A percentile compares a stretch with the other conserved stretches of the same genome.
Evolutionary conservation across 2,329 filamentous ascomycete species (phyloP).

Genomic region (Zelopaecilomyces penicillatus): DNA sequence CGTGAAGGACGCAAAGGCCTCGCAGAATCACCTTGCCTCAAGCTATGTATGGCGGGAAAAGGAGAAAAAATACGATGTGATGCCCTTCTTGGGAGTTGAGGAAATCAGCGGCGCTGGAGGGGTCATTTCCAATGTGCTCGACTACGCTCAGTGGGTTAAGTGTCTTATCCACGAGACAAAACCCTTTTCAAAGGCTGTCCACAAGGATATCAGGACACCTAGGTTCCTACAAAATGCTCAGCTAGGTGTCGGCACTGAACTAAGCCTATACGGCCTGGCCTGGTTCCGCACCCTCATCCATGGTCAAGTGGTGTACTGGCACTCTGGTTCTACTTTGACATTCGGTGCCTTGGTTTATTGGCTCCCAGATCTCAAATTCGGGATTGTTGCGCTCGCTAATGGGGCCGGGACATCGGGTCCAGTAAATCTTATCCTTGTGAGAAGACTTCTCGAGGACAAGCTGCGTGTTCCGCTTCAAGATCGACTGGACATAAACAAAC

Average conservation of each 20-base stretch:
- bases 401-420: conserved; percentile 31
- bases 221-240: conserved; percentile 10
- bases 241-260: conserved; percentile 5
- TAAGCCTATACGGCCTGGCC: conserved; percentile 20
- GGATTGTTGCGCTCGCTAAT: conserved; percentile 25
- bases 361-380: conserved; percentile 7
- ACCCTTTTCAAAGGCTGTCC: conserved; percentile 18
- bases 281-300: conserved; percentile 20
- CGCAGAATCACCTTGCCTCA: conserved; percentile 26
- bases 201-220: conserved; percentile 22
- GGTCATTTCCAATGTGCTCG: conserved; percentile 37
- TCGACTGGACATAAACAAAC: background rate
- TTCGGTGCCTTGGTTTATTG: conserved; percentile 18
- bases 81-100: conserved; percentile 17
- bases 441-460: conserved; percentile 23
- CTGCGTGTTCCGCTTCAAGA: conserved; percentile 12
- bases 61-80: conserved; percentile 13
- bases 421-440: conserved; percentile 17
- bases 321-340: conserved; percentile 20
- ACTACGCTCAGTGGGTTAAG: conserved; percentile 44
- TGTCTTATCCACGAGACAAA: conserved; percentile 30
- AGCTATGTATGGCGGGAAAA: conserved; percentile 33
- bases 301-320: conserved; percentile 20
- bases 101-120: conserved; percentile 32
- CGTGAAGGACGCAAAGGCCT: conserved; percentile 17